Conservation (phyloP, 345 rosid species). For the Excoecaria agallocha region DNA sequence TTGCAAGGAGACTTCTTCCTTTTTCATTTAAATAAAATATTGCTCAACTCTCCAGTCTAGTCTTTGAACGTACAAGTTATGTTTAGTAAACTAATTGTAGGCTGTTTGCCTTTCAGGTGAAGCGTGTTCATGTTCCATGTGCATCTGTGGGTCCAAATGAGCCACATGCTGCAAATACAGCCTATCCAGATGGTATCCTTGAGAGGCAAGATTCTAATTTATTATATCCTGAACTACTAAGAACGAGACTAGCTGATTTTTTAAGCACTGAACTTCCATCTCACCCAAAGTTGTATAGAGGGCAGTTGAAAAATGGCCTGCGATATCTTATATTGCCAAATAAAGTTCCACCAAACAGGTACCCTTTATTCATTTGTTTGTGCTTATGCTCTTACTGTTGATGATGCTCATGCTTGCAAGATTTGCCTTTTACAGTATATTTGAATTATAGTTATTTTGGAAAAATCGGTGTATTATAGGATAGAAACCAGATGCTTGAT, state of each 20-base stretch:
- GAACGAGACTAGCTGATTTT: conserved; percentile 50
- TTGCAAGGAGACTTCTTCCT: background rate
- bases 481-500: conserved; percentile 10
- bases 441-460: background rate
- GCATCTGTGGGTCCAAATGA: conserved; percentile 96
- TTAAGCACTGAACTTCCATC: conserved; percentile 72
- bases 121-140: conserved; percentile 39
- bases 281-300: conserved; percentile 82
- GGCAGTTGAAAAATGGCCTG: conserved; percentile 90
- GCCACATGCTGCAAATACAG: conserved; percentile 88
- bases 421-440: background rate
- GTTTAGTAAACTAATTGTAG: background rate
- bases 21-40: background rate
- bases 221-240: conserved; percentile 45
- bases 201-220: conserved; percentile 71
- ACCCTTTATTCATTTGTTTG: conserved; percentile 8
- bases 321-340: conserved; percentile 93
- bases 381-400: conserved; percentile 10
- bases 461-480: background rate
- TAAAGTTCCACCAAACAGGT: conserved; percentile 97
- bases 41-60: background rate
- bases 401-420: conserved; percentile 1
- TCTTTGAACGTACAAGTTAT: background rate
- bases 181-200: conserved; percentile 74
- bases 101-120: conserved; percentile 40